Base-by-base conservation (phyloP, 176 grass and related monocot genomes). In the Phoenix dactylifera region DNA sequence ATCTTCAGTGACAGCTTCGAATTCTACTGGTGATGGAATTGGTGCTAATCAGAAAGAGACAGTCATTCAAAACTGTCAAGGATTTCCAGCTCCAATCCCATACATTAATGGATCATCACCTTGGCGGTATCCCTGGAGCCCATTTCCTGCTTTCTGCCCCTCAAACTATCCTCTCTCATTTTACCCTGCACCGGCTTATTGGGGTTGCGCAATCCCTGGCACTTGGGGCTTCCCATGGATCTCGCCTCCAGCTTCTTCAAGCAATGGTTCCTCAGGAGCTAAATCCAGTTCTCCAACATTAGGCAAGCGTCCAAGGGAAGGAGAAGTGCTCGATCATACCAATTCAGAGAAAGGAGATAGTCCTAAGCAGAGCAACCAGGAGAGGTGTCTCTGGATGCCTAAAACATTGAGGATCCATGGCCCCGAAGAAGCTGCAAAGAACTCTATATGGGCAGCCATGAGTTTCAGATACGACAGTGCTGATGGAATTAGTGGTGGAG, bases 381-480 rank as follows among this genome's bases (percentile, higher is more conserved):
- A 60, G 48, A 22, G 18, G 9, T 51, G 44, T 24, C 35, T 85
- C 28, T 88, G 81, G 84, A 72, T 74, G 23, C 91, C 92, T 0
- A 91, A 85, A 68, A 88, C 81, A 0, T 54, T 91, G 25, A 80
- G 83, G 60, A 92, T 98, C 0, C 81, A 92, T 17, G 82, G 89
- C 15, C 72, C 65, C 0, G 84, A 89, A 0, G 88, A 92, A 59
- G 81, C 86, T 19, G 79, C 93, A n/a, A 92, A 71, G 74, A 89
- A 84, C 58, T 98, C 84, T n/a, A 88, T 92, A 50, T 81, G 82
- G 73, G 54, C 93, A 1, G 60, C 89, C 52, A 78, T 98, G n/a
- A 83, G 80, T n/a, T 69, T 78, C 55, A 79, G 62, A 65, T 75
- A 65, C 3, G 70, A 79, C 49, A 88, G 85, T 58, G 56, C 51